phyloP scores from a whole-genome alignment of 2,329 filamentous ascomycete species.

The Penicillium sp. region DNA sequence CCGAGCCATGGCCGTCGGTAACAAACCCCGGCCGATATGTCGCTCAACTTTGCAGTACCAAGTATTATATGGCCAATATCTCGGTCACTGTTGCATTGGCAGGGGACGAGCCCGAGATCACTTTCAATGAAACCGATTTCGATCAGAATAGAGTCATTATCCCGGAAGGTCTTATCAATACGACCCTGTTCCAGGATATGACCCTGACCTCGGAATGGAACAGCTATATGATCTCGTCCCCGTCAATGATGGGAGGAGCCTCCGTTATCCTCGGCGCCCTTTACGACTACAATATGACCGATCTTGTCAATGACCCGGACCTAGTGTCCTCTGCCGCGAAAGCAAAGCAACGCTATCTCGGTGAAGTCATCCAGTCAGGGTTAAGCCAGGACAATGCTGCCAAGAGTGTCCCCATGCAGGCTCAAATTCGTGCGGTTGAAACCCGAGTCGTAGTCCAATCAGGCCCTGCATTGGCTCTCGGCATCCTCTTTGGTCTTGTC shows the following conservation, averaged over 20 bases:
- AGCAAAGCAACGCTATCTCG: conserved; percentile 27
- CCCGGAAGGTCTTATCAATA: conserved; percentile 18
- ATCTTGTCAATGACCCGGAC: conserved; percentile 16
- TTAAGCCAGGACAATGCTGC: conserved; percentile 18
- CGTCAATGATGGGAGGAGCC: conserved; percentile 23
- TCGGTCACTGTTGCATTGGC: conserved; percentile 2
- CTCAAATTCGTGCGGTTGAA: conserved; percentile 10
- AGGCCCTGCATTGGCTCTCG: conserved; percentile 24
- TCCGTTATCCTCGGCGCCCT: conserved; percentile 27
- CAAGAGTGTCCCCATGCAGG: conserved; percentile 2
- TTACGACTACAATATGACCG: conserved; percentile 29
- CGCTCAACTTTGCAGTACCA: conserved; percentile 20
- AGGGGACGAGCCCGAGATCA: conserved; percentile 15
- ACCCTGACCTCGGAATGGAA: conserved; percentile 18
- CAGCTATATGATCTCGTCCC: conserved; percentile 26
- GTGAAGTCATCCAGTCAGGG: conserved; percentile 24
- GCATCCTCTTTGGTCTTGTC: conserved; percentile 19
- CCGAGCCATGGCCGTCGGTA: conserved; percentile 17
- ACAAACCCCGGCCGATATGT: background rate
- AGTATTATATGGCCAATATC: conserved; percentile 28
- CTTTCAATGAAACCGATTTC: conserved; percentile 22
- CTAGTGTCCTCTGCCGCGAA: conserved; percentile 14
- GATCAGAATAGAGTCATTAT: conserved; percentile 15
- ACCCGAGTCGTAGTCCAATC: conserved; percentile 21
- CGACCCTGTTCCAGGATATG: conserved; percentile 15